phyloP scores from a whole-genome alignment of 225 moss, liverwort and hornwort genomes.

The Polytrichum formosum region DNA sequence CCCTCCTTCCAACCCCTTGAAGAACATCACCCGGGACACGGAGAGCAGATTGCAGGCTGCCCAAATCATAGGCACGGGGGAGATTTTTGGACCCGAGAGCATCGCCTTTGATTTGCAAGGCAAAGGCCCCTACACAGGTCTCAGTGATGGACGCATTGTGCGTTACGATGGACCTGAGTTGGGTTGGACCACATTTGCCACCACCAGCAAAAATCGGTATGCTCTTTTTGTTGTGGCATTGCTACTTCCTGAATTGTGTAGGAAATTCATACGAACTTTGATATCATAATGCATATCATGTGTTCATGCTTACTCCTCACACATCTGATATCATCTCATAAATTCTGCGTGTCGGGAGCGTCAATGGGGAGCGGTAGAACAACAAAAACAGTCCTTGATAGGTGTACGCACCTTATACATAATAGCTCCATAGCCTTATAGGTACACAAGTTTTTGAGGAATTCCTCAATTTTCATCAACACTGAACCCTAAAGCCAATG shows the following conservation, averaged over 20 bases:
- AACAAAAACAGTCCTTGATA: too few relatives aligned
- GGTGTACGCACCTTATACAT: too few relatives aligned
- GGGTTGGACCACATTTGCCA: slow-evolving; percentile 85
- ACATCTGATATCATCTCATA: too few relatives aligned
- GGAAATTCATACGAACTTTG: neutral
- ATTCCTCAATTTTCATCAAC: too few relatives aligned
- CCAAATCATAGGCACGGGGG: slow-evolving; percentile 25
- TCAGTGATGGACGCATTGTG: slow-evolving; percentile 76
- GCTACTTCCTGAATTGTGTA: neutral
- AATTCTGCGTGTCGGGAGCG: too few relatives aligned
- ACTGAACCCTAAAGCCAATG: too few relatives aligned
- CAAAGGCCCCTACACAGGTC: slow-evolving; percentile 77
- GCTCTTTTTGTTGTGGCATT: neutral
- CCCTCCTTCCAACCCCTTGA: slow-evolving; percentile 30
- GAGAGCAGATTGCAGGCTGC: slow-evolving; percentile 43
- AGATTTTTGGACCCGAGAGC: slow-evolving; percentile 83
- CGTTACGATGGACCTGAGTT: slow-evolving; percentile 73
- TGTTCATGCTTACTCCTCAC: too few relatives aligned
- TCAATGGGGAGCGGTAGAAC: too few relatives aligned
- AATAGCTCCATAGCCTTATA: too few relatives aligned
- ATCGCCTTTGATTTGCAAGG: slow-evolving; percentile 73
- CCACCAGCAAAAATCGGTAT: slow-evolving; percentile 58
- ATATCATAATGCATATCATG: too few relatives aligned
- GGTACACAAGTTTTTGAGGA: too few relatives aligned
- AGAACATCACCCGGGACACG: slow-evolving; percentile 29